Conservation (phyloP, 2,329 filamentous ascomycete species). For the Botrytis paeoniae region DNA sequence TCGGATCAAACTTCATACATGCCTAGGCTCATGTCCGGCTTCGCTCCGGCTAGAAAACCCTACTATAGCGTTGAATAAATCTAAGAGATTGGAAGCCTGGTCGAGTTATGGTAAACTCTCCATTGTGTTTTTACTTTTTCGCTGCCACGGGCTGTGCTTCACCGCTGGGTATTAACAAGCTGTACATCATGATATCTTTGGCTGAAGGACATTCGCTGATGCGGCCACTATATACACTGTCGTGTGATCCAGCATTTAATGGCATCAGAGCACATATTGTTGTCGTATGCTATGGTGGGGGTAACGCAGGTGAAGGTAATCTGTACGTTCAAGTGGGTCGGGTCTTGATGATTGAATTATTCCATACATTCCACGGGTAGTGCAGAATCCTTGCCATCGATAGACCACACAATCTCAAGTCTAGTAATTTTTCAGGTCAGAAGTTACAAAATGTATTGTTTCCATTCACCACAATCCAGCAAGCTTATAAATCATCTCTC, state of each 20-base stretch:
- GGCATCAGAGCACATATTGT: not conserved
- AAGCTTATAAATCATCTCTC: not conserved
- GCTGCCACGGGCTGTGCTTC: not conserved
- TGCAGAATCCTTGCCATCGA: not conserved
- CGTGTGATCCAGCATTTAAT: not conserved
- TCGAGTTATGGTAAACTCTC: not conserved
- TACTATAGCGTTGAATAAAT: not conserved
- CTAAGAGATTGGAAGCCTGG: not conserved
- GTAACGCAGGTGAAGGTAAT: not conserved
- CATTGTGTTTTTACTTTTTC: not conserved
- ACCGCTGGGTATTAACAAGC: not conserved
- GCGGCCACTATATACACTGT: not conserved
- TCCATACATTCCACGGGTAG: not conserved
- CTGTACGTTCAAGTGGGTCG: not conserved
- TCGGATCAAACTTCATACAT: not conserved
- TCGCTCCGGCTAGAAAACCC: not conserved
- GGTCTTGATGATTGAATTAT: not conserved
- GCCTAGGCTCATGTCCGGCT: not conserved
- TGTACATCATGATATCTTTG: not conserved
- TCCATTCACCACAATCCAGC: not conserved
- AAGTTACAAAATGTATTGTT: not conserved
- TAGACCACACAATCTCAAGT: not conserved
- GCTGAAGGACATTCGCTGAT: not conserved
- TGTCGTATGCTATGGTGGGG: not conserved
- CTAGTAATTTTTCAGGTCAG: not conserved